phyloP scores from a whole-genome alignment of 2,329 filamentous ascomycete genomes.

The Amauroascus verrucosus region DNA sequence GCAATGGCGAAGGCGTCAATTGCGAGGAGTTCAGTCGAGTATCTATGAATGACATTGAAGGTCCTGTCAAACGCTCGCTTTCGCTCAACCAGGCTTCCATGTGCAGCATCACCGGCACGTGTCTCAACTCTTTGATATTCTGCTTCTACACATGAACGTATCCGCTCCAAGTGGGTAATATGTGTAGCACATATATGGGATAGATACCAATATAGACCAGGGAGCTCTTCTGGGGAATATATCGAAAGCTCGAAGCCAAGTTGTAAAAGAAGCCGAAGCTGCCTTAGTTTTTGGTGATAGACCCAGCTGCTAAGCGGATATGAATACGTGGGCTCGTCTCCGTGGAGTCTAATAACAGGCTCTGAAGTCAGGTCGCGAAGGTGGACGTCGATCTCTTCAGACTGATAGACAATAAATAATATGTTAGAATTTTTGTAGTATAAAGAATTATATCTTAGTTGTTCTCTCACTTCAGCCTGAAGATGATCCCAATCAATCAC shows the following conservation, averaged over 20 bases:
- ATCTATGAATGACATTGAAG: conserved; percentile 47
- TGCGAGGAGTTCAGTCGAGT: conserved; percentile 55
- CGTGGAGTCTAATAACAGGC: conserved; percentile 44
- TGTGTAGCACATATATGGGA: conserved; percentile 61
- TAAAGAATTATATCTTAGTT: background rate
- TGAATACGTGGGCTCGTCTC: conserved; percentile 50
- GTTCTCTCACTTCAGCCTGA: conserved; percentile 55
- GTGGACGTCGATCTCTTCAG: conserved; percentile 61
- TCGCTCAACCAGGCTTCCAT: conserved; percentile 18
- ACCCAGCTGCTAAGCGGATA: conserved; percentile 79
- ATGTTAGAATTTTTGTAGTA: background rate
- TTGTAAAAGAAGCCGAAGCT: conserved; percentile 79
- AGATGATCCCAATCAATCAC: conserved; percentile 75
- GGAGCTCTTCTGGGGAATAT: conserved; percentile 75
- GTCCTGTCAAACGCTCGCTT: conserved; percentile 30
- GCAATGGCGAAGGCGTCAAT: conserved; percentile 46
- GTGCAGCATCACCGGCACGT: conserved; percentile 13
- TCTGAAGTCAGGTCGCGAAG: conserved; percentile 54
- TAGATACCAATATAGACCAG: conserved; percentile 86
- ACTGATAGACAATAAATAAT: conserved; percentile 24
- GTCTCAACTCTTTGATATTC: conserved; percentile 23
- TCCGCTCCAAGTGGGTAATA: conserved; percentile 60
- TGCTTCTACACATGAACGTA: conserved; percentile 52
- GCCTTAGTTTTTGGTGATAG: conserved; percentile 77
- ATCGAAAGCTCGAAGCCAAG: conserved; percentile 89